Evolutionary conservation across 495 filamentous ascomycete species (phyloP), one percentile per base, ranked within the genome.

Genomic region (Aspergillus mulundensis): DNA sequence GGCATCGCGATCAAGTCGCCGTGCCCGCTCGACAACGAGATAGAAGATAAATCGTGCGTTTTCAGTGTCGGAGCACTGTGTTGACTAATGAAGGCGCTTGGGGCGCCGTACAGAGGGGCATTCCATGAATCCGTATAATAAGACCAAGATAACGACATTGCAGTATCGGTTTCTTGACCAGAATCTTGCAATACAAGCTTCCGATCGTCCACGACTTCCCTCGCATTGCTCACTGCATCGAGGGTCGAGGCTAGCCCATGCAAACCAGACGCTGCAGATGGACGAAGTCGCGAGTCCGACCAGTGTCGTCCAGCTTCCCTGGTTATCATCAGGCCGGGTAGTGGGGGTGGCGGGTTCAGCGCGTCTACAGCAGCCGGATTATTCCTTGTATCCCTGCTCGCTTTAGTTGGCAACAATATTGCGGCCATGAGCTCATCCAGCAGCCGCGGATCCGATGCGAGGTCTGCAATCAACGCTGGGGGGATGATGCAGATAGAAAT

Each of bases 351-450:
- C 47, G 45, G 46, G 46, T 36, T 49, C 46, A 38, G 46, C 38
- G 36, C 32, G 30, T 40, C 53, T 49, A 41, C 43, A 48, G 53
- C 34, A 41, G 25, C 44, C 34, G 53, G 16, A 32, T 43, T 53
- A 43, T 42, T 43, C 38, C 39, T 43, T 41, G 50, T 23, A 53
- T 53, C 50, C 50, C 23, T 53, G 50, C 24, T 53, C 50, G 38
- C 50, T 23, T 53, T 43, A 53, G 21, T 43, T 53, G 50, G 50
- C 39, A 38, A 53, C 50, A 53, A 42, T 53, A 53, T 53, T 53
- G 50, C 38, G 39, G 38, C 24, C 50, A 30, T 53, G 10, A 40
- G 50, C 24, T 28, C 50, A 53, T 53, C 12, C 38, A 43, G 24
- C 38, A 43, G 50, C 43, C 38, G 10, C 20, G 20, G 12, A 18